Evolutionary conservation across 2,329 filamentous ascomycete species (phyloP).

Genomic region (Chaetomium strumarium): DNA sequence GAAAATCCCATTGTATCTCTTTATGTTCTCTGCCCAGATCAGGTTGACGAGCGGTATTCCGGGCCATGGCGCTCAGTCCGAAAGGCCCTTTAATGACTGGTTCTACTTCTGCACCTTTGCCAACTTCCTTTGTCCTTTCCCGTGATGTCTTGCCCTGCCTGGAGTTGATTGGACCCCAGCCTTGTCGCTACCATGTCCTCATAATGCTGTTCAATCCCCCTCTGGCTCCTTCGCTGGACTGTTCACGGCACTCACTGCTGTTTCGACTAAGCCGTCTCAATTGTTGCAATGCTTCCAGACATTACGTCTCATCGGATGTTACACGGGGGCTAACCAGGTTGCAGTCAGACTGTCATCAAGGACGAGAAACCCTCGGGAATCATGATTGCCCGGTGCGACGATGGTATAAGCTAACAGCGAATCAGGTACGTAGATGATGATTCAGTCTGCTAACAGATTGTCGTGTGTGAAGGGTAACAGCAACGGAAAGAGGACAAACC

Average conservation of each 20-base stretch:
- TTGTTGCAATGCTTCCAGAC: too few species aligned
- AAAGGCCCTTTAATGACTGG: constrained; percentile 17
- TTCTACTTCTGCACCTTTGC: constrained; percentile 10
- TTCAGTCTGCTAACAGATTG: not conserved
- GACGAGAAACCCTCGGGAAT: not conserved
- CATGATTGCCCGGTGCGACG: not conserved
- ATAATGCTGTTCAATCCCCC: not conserved
- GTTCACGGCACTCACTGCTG: not conserved
- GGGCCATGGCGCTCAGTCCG: constrained; percentile 16
- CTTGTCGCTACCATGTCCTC: not conserved
- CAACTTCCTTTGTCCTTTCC: not conserved
- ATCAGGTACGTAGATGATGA: not conserved
- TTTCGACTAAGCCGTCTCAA: not conserved
- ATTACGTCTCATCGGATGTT: not conserved
- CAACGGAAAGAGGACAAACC: not conserved
- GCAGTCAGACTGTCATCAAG: not conserved
- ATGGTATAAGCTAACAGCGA: not conserved
- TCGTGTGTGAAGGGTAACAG: not conserved
- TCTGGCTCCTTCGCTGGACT: not conserved
- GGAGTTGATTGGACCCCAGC: not conserved
- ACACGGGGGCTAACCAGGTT: not conserved
- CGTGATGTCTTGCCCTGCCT: constrained; percentile 1
- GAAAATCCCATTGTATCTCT: constrained; percentile 19
- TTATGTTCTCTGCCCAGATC: constrained; percentile 11
- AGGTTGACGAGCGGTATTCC: constrained; percentile 14